Base-by-base conservation (phyloP, 805 yeast genomes). In the Wickerhamomyces pijperi region DNA sequence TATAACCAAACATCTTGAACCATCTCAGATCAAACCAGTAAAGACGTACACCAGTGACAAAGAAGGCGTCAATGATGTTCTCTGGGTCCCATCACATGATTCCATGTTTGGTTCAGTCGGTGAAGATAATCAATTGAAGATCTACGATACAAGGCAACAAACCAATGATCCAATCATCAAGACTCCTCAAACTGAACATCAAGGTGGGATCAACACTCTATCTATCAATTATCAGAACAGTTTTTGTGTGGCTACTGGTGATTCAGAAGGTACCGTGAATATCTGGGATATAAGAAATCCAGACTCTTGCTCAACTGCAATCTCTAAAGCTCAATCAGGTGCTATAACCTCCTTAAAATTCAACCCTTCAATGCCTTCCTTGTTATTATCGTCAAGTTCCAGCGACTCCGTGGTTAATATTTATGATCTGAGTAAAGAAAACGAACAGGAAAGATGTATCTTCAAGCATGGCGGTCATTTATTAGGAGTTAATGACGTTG, bases 381-480 rank as follows among this genome's bases (percentile, higher is more conserved):
- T 84, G 1, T 44, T 86, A 8, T 88, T 84, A 0, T 64, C 78
- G 4, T 76, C 82, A 0, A 74, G 79, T 0, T 76, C 79, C n/a
- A 71, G 72, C 2, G 86, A 79, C 49, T 72, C 74, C 1, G 49
- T 68, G 36, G 86, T 80, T 9, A 75, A 74, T 49, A 31, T 85
- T 2, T 77, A 79, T 74, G 82, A 82, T 49, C 53, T 74, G 3
- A 45, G 66, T 5, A 43, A 49, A 4, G 49, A 50, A 3, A 53
- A 37, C 1, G 55, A 49, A 1, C 52, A 55, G 16, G 57, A 48
- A 37, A 51, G 70, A 38, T 25, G 29, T 25, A 35, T 75, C 7
- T 87, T 88, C 53, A 66, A 68, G 3, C 97, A 88, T 58, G 80
- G 78, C 3, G 97, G 97, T 0, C 97, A 88, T 56, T 70, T 80